A percentile compares a stretch with the other conserved stretches of the same genome.
Evolutionary conservation across 306 rosid genomes (phyloP).

Genomic region (Medicago ruthenica): DNA sequence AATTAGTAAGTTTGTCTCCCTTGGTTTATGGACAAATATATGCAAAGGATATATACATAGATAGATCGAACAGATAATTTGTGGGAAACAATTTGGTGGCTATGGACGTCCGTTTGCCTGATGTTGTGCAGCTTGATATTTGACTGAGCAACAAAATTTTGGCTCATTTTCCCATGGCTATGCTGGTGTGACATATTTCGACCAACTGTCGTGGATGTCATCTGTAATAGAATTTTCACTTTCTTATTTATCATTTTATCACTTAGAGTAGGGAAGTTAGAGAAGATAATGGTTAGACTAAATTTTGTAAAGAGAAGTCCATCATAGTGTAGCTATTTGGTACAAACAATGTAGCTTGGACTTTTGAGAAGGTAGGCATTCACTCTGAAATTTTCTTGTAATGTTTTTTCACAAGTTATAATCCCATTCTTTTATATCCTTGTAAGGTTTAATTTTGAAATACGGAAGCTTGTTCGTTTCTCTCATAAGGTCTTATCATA

Average conservation of each 20-base stretch:
- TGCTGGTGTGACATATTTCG: slow-evolving; percentile 46
- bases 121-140: slow-evolving; percentile 52
- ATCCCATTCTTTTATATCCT: slow-evolving; percentile 39
- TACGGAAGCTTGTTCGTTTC: not conserved
- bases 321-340: slow-evolving; percentile 35
- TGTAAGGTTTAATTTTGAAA: slow-evolving; percentile 36
- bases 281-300: slow-evolving; percentile 40
- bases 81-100: slow-evolving; percentile 46
- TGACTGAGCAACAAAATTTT: slow-evolving; percentile 54
- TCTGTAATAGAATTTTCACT: slow-evolving; percentile 37
- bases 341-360: slow-evolving; percentile 41
- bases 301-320: slow-evolving; percentile 68
- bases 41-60: slow-evolving; percentile 38
- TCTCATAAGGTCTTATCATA: not conserved
- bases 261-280: slow-evolving; percentile 43
- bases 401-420: slow-evolving; percentile 40
- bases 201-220: slow-evolving; percentile 42
- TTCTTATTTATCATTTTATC: not conserved
- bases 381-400: slow-evolving; percentile 46
- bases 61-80: slow-evolving; percentile 33
- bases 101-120: slow-evolving; percentile 34
- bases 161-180: slow-evolving; percentile 55
- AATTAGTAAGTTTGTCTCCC: slow-evolving; percentile 52
- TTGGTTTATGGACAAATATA: slow-evolving; percentile 38
- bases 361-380: slow-evolving; percentile 40